Base-by-base conservation (phyloP, 345 rosid species). In the Mercurialis annua region DNA sequence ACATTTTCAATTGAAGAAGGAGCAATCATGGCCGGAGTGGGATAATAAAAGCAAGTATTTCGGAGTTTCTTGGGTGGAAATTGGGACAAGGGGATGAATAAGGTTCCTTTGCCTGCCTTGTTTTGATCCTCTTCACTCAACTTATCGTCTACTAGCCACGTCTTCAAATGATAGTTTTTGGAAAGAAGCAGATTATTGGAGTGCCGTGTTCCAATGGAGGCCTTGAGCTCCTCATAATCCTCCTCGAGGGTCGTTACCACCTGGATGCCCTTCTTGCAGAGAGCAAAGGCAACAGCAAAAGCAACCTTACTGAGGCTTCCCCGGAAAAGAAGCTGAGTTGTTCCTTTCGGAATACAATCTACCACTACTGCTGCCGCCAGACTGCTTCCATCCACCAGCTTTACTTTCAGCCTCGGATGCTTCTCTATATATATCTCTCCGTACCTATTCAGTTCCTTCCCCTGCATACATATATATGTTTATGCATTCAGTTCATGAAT, bases 371-470 rank as follows among this genome's bases (percentile, higher is more conserved):
- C 86, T 17, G 72, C 86, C 10, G 85, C 89, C 33, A 87, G 79
- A 48, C 86, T 78, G 38, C 80, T 87, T 33, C 96, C 96, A 54
- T 89, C 92, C 49, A 89, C 90, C 58, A 89, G 71, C 65, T 79
- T 87, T 65, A 75, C 71, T 73, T 78, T 79, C 24, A 85, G 66
- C 44, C 44, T 58, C 9, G 86, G 90, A 71, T 82, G 62, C 78
- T 65, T 85, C 5, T 71, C 62, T 62, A 82, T 67, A 10, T 77
- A 85, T 51, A 80, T 5, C 56, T 73, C 85, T 14, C 96, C 92
- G 16, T 81, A 76, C 21, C 65, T 65, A 60, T 86, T 87, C 3
- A 84, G 68, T 55, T 89, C 86, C 26, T 84, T 86, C 57, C 84
- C 85, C 88, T 84, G 62, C 43, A 29, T n/a, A 3, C 11, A 29